phyloP scores from a whole-genome alignment of 2,329 filamentous ascomycete genomes.

The Fusarium sp. region DNA sequence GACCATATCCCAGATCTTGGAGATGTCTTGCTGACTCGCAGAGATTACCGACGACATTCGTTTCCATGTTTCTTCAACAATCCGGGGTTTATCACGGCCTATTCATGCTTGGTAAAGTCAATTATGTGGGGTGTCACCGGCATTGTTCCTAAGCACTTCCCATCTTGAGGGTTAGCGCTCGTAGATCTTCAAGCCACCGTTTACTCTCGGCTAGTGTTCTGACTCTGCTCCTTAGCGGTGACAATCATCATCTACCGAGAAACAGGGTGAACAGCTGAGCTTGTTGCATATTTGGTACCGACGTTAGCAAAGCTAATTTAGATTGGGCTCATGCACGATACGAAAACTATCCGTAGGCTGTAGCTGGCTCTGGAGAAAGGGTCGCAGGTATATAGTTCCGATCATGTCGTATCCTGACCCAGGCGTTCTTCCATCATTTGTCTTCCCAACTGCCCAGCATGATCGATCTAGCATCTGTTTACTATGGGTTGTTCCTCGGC shows the following conservation, averaged over 20 bases:
- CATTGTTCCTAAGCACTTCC: background rate
- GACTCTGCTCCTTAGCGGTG: background rate
- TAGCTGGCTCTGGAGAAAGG: background rate
- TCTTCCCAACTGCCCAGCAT: background rate
- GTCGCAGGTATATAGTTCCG: background rate
- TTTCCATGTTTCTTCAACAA: background rate
- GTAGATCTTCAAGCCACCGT: background rate
- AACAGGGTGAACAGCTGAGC: background rate
- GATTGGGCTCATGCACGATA: background rate
- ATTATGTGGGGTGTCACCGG: background rate
- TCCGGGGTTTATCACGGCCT: background rate
- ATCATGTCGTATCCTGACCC: background rate
- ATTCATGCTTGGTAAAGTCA: background rate
- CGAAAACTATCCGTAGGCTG: too few relatives aligned
- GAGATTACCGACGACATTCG: background rate
- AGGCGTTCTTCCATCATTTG: background rate
- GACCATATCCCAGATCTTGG: background rate
- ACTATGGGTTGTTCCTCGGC: slow-evolving; percentile 41
- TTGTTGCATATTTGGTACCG: background rate
- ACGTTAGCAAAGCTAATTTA: background rate
- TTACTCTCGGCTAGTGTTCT: background rate
- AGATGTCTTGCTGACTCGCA: background rate
- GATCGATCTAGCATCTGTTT: slow-evolving; percentile 37
- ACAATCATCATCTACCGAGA: background rate
- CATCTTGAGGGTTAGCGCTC: background rate